Evolutionary conservation across 176 grass and related monocot genomes (phyloP).

Genomic region (Puccinellia tenuiflora): DNA sequence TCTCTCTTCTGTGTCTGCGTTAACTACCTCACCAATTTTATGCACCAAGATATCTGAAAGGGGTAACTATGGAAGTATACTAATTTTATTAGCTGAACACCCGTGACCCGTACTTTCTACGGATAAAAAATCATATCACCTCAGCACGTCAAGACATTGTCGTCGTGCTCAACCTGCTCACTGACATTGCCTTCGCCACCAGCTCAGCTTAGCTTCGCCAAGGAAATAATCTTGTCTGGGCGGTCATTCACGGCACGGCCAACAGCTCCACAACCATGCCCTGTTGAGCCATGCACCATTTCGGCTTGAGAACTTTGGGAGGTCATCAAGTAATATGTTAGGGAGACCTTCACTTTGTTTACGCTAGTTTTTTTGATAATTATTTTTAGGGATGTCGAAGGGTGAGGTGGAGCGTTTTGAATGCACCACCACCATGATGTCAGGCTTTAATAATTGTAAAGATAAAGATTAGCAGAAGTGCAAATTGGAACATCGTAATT

Average conservation of each 20-base stretch:
- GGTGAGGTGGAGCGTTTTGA: neutral
- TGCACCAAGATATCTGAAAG: neutral
- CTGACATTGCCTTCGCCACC: neutral
- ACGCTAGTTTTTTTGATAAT: neutral
- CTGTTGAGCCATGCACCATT: neutral
- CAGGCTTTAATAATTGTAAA: neutral
- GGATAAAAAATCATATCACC: neutral
- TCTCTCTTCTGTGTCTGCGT: neutral
- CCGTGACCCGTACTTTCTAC: neutral
- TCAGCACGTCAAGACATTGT: neutral
- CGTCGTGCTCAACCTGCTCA: neutral
- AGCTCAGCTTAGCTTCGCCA: neutral
- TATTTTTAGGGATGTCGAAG: neutral
- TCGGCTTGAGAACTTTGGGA: neutral
- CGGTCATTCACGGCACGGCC: neutral
- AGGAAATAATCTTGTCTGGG: neutral
- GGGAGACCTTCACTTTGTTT: neutral
- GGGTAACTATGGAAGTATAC: neutral
- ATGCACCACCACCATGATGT: neutral
- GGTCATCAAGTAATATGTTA: neutral
- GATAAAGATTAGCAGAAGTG: neutral
- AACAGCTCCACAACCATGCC: neutral
- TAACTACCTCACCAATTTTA: neutral
- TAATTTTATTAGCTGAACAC: neutral
- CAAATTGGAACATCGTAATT: neutral